Percentiles rank a stretch among this genome's conserved stretches.
These are phyloP conservation scores for Pichia terricola DNA, from an alignment of 1,139 yeast species.

Conservation along the genomic window DNA sequence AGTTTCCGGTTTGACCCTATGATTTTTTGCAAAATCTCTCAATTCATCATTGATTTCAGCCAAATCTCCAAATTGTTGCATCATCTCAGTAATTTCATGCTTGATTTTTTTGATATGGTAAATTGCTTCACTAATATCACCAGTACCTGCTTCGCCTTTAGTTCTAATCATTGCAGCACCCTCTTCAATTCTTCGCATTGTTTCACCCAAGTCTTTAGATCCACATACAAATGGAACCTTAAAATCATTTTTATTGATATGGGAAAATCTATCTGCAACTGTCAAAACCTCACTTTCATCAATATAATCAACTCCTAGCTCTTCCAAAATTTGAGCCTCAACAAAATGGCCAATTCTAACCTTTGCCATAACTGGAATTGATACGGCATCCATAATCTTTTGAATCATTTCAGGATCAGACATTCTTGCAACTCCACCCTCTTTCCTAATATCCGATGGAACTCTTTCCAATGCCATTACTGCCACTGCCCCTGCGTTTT, in stretches of 20 bases:
- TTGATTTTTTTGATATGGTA: slow-evolving; percentile 58
- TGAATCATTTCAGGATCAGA: slow-evolving; percentile 77
- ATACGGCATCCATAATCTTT: slow-evolving; percentile 63
- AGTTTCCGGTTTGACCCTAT: slow-evolving; percentile 51
- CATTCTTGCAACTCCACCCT: slow-evolving; percentile 84
- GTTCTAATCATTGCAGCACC: slow-evolving; percentile 89
- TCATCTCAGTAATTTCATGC: slow-evolving; percentile 43
- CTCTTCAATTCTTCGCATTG: slow-evolving; percentile 69
- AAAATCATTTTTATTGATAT: slow-evolving; percentile 53
- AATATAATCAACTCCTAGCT: slow-evolving; percentile 67
- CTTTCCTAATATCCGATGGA: slow-evolving; percentile 80
- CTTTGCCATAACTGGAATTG: slow-evolving; percentile 82
- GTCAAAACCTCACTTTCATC: slow-evolving; percentile 83
- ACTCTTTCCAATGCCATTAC: slow-evolving; percentile 85
- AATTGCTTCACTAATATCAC: slow-evolving; percentile 82
- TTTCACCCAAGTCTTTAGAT: slow-evolving; percentile 77
- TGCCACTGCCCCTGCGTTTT: slow-evolving; percentile 82
- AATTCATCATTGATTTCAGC: slow-evolving; percentile 31
- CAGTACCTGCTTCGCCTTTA: slow-evolving; percentile 88
- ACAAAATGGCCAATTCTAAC: slow-evolving; percentile 80
- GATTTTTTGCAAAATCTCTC: slow-evolving; percentile 42
- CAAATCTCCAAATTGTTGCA: slow-evolving; percentile 21
- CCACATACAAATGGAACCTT: slow-evolving; percentile 83
- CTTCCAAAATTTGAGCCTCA: slow-evolving; percentile 74
- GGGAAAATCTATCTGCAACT: slow-evolving; percentile 66